Conservation (phyloP, 164 flowering plant species). For the Cinnamomum chago region DNA sequence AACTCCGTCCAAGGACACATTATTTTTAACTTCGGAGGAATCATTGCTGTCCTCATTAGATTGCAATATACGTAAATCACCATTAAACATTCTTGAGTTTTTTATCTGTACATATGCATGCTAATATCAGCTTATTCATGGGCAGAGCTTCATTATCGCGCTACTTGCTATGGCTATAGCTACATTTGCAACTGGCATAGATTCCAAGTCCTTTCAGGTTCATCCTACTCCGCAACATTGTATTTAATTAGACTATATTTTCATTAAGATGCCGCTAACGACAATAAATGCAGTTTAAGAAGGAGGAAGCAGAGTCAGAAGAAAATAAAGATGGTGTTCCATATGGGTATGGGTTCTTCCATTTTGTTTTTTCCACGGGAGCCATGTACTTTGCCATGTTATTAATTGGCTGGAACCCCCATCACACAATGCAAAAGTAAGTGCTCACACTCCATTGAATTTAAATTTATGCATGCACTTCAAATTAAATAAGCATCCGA, state of each 20-base stretch:
- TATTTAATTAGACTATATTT: conserved; percentile 1
- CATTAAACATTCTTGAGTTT: background rate
- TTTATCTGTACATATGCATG: background rate
- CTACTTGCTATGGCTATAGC: conserved; percentile 81
- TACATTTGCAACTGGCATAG: conserved; percentile 92
- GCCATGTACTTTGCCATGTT: conserved; percentile 94
- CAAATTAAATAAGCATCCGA: background rate
- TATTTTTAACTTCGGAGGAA: background rate
- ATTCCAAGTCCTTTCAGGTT: conserved; percentile 93
- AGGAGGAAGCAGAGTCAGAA: conserved; percentile 38
- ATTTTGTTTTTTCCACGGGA: conserved; percentile 88
- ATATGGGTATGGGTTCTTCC: conserved; percentile 93
- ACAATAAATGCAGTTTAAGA: conserved; percentile 58
- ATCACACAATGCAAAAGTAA: conserved; percentile 71
- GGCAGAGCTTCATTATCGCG: conserved; percentile 85
- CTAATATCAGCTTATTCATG: conserved; percentile 6
- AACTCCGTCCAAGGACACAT: background rate
- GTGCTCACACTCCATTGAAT: conserved; percentile 14
- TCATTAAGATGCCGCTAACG: conserved; percentile 17
- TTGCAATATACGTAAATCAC: background rate
- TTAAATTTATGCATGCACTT: background rate
- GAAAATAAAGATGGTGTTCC: conserved; percentile 53
- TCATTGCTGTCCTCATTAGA: background rate
- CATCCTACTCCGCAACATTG: background rate
- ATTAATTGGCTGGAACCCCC: conserved; percentile 75